Evolutionary conservation across 345 rosid species (phyloP).

Genomic region (Salix exigua): DNA sequence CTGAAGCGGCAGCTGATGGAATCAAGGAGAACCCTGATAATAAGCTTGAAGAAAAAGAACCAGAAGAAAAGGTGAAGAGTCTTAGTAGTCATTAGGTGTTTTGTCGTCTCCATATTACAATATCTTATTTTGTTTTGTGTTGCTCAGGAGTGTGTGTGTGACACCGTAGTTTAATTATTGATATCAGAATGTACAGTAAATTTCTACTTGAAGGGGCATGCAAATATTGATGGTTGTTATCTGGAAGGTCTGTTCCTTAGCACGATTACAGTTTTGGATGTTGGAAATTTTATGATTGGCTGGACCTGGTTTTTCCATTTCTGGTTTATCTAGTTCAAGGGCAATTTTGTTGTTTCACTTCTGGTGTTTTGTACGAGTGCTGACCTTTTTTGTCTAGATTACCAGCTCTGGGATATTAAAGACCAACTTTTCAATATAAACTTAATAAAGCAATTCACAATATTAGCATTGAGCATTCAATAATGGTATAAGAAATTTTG

Average conservation of each 20-base stretch:
- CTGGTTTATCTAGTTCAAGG: neutral
- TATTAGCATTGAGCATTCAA: neutral
- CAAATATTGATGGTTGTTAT: neutral
- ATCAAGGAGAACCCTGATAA: constrained; percentile 14
- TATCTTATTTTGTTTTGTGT: neutral
- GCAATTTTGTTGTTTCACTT: neutral
- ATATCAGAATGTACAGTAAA: neutral
- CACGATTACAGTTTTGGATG: neutral
- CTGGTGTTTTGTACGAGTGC: neutral
- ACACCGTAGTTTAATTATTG: neutral
- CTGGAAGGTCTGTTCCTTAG: neutral
- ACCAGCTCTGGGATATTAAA: neutral
- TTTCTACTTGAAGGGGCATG: neutral
- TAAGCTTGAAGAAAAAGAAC: constrained; percentile 20
- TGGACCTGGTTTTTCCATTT: neutral
- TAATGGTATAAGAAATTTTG: neutral
- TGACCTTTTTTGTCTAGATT: neutral
- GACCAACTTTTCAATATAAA: neutral
- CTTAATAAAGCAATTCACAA: neutral
- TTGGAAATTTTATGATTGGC: neutral
- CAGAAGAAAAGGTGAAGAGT: constrained; percentile 17
- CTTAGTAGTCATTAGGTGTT: neutral
- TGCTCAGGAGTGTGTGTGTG: neutral
- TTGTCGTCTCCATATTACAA: neutral
- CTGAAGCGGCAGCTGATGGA: constrained; percentile 7